Evolutionary conservation across 2,329 filamentous ascomycete genomes (phyloP), one percentile per base, ranked within the genome.

Genomic region (Colletotrichum musae): DNA sequence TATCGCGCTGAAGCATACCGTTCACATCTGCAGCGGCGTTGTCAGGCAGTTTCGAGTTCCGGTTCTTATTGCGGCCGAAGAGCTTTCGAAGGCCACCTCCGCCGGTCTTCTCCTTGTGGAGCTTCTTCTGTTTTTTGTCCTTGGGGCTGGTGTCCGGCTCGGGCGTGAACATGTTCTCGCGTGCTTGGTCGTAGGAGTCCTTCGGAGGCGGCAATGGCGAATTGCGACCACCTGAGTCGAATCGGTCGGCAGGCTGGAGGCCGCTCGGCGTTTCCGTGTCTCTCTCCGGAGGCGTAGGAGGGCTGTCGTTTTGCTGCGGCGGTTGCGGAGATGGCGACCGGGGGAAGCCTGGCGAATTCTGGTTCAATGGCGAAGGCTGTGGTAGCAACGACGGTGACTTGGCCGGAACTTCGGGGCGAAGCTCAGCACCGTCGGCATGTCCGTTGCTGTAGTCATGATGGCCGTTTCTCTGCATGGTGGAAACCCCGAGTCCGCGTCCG

Each of bases 61-160:
- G 83, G 75, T 90, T 90, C 80, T 89, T 92, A 69, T 86, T 88
- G 73, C 89, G 87, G 54, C 86, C 85, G 75, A 93, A 93, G 50
- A 93, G 82, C 79, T 91, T 92, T 71, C 87, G 87, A 73, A 93
- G 85, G 16, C 89, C 88, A 39, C 83, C 82, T 48, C 77, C 73
- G 10, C 72, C 65, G 76, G 78, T 77, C 72, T 81, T 81, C 60
- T 85, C 84, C 76, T 89, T 90, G 70, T 88, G 87, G 16, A 89
- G 82, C 77, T 88, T 89, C 77, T 86, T 87, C 15, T 77, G 76
- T 70, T 81, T 82, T 76, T 84, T 85, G 72, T 77, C 79, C 16
- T 88, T 84, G 1, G 83, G 82, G 72, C 83, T 87, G 18, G 72
- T 52, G 7, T 75, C 76, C 7, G 81, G 81, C 43, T 82, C 80